phyloP scores from a whole-genome alignment of 768 basidiomycete genomes.

The Naganishia friedmannii region DNA sequence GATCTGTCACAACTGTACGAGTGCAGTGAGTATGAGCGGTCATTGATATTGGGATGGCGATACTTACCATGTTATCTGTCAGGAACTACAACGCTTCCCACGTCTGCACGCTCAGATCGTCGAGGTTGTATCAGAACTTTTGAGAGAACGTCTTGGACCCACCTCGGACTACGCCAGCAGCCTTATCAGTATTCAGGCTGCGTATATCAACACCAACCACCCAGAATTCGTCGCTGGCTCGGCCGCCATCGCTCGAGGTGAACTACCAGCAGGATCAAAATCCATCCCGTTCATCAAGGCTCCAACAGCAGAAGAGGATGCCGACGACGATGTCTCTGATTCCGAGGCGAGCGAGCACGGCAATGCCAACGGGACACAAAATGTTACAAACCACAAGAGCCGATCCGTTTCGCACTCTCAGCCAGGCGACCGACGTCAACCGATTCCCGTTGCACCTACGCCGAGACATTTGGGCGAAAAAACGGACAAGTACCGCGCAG shows the following conservation, averaged over 20 bases:
- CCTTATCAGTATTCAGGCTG: constrained; percentile 92
- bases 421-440: constrained; percentile 65
- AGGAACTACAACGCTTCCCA: constrained; percentile 90
- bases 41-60: not conserved
- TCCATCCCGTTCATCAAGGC: constrained; percentile 35
- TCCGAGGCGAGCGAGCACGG: constrained; percentile 28
- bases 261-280: constrained; percentile 35
- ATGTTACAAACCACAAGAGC: constrained; percentile 54
- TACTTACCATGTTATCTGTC: not conserved
- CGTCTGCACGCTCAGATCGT: constrained; percentile 86
- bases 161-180: constrained; percentile 96
- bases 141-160: constrained; percentile 90
- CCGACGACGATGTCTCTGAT: constrained; percentile 56
- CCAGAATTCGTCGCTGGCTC: constrained; percentile 86
- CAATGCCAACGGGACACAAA: constrained; percentile 42
- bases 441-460: constrained; percentile 45
- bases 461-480: constrained; percentile 47
- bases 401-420: constrained; percentile 75
- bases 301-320: constrained; percentile 58
- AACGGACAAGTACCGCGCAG: constrained; percentile 40
- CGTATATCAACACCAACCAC: constrained; percentile 99
- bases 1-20: constrained; percentile 98
- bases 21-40: constrained; percentile 61
- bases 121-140: constrained; percentile 92
- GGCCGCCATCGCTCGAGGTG: constrained; percentile 54